Base-by-base conservation (phyloP, 1,139 yeast genomes). In the Wickerhamomyces sp. region DNA sequence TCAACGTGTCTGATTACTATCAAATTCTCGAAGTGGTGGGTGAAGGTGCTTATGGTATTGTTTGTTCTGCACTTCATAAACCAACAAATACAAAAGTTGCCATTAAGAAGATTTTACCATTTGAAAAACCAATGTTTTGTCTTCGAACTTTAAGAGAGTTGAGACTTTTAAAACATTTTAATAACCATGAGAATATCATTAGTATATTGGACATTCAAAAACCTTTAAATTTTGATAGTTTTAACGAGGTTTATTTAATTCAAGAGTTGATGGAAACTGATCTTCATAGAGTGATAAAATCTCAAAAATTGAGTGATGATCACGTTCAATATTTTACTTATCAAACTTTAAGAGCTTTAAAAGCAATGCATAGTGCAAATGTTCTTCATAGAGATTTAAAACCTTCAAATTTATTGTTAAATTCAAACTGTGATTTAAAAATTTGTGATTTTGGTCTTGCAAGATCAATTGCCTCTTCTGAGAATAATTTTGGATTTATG, bases 11-110 rank as follows among this genome's bases (percentile, higher is more conserved):
- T 31, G 88, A 82, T 48, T 85, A 81, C 57, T 87, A 87, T 58
- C 86, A 82, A 56, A 78, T 87, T 39, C 66, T 75, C 23, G 93
- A 85, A 50, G 78, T 86, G 14, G 85, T 87, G 12, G 98, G 98
- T 6, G 96, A 89, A 58, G 98, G 98, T n/a, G 98, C 98, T 1
- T 91, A 91, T 54, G 98, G 98, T 5, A 77, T 91, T 13, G 98
- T 91, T 16, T 89, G 97, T 54, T 80, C 94, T 18, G 98, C 97
- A 0, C 63, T 82, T 14, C 95, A 91, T 61, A 75, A 76, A 51
- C 96, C 97, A 5, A 75, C 94, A 7, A 80, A 82, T 40, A 93
- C 86, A 46, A 80, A 80, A 51, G 97, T 93, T 15, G 98, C 98
- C 34, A 89, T 91, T 52, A 91, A 91, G 62, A 89, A 87, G 64